Evolutionary conservation across 495 filamentous ascomycete species (phyloP).

Genomic region (Talaromyces liani): DNA sequence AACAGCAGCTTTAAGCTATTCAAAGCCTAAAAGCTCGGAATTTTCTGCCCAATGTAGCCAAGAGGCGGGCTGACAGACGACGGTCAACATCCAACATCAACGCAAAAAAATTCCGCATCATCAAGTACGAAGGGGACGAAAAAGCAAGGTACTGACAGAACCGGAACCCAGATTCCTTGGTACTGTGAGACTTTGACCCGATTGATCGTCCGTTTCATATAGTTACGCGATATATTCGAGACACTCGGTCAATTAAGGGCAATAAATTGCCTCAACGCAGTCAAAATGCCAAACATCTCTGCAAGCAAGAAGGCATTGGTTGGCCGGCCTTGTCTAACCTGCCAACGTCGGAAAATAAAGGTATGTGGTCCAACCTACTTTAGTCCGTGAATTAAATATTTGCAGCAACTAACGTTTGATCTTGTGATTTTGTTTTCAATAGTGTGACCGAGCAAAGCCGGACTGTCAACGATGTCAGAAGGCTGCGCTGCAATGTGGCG

Average conservation of each 20-base stretch:
- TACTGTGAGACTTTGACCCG: neutral
- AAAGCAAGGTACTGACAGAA: neutral
- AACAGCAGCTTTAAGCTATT: neutral
- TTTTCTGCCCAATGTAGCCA: neutral
- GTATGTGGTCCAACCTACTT: slow-evolving; percentile 11
- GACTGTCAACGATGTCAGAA: slow-evolving; percentile 18
- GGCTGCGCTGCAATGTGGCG: slow-evolving; percentile 13
- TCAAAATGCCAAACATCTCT: slow-evolving; percentile 6
- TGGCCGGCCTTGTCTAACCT: slow-evolving; percentile 17
- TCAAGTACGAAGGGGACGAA: neutral
- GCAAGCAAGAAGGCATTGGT: slow-evolving; percentile 2
- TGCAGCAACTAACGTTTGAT: neutral
- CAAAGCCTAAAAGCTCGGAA: neutral
- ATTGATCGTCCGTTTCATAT: neutral
- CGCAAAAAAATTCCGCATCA: neutral
- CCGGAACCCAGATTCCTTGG: neutral
- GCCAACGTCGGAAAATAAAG: slow-evolving; percentile 19
- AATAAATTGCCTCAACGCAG: neutral
- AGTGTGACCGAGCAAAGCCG: slow-evolving; percentile 18
- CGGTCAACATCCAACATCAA: neutral
- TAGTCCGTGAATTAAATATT: neutral
- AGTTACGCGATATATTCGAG: neutral
- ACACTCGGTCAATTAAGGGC: neutral
- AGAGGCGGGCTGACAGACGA: neutral
- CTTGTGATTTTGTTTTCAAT: neutral